Base-by-base conservation (phyloP, 495 filamentous ascomycete genomes). In the Bacidia gigantensis region DNA sequence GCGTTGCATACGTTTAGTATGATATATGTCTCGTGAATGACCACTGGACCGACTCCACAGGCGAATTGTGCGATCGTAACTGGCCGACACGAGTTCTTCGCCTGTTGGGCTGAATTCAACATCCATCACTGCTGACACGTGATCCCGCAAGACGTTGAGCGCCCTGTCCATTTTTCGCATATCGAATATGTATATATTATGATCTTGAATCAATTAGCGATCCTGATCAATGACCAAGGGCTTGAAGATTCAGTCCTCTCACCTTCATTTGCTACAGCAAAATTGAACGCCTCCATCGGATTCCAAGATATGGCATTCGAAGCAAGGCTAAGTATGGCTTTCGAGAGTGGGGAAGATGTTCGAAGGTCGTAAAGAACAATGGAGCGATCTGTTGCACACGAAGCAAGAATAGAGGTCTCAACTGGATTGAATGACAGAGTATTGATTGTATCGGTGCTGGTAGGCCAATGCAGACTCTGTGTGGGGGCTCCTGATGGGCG, bases 121-220 rank as follows among this genome's bases (percentile, higher is more conserved):
- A 63, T 93, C 87, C 88, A 97, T 96, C 0, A 95, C 89, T 3
- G 93, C 92, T 2, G 87, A 84, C 12, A 97, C 93, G 60, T 97
- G 93, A 58, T 90, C 92, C 69, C 92, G 93, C 14, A 92, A 76
- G n/a, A 96, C 81, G 62, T 97, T 97, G 44, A 89, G 64, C 2
- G 88, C 85, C 47, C 87, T 80, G 51, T 81, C 72, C 64, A 89
- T 78, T 58, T 87, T 87, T 53, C 87, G 74, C 83, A 88, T 89
- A 66, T 95, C 87, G 62, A 92, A 93, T 20, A 90, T 73, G 63
- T 89, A 83, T 49, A 76, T 72, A 66, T 87, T 87, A 62, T 87
- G 83, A 51, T 87, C 83, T 69, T 87, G n/a, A n/a, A n/a, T n/a
- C n/a, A 49, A n/a, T 44, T 44, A n/a, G n/a, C n/a, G n/a, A n/a